A percentile compares a stretch with the other conserved stretches of the same genome.
These are phyloP conservation scores for Nidula microcarpa DNA, from an alignment of 768 basidiomycete genomes.

Conservation along the genomic window DNA sequence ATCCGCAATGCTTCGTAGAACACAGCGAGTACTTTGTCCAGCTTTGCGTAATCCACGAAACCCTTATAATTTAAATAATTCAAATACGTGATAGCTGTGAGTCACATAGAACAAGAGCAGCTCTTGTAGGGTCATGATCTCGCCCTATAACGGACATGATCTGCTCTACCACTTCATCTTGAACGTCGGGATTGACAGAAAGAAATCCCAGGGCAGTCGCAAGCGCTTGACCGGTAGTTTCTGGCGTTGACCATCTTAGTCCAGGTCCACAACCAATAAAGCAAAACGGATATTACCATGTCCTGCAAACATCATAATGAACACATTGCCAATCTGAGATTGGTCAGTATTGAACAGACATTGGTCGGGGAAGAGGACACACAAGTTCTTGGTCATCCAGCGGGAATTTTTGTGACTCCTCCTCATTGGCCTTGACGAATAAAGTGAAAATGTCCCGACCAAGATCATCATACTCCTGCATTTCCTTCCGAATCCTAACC, in stretches of 20 bases:
- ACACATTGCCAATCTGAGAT: background rate
- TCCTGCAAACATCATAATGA: background rate
- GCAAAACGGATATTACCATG: background rate
- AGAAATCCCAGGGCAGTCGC: background rate
- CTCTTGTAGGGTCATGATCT: background rate
- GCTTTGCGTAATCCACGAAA: background rate
- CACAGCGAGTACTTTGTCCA: background rate
- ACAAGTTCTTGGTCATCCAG: background rate
- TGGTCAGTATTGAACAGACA: background rate
- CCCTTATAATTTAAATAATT: background rate
- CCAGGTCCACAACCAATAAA: background rate
- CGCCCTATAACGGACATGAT: background rate
- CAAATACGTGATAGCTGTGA: background rate
- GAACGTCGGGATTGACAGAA: background rate
- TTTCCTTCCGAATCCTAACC: background rate
- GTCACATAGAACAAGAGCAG: background rate
- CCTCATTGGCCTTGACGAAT: background rate
- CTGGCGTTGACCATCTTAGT: background rate
- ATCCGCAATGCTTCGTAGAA: background rate
- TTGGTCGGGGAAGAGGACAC: background rate
- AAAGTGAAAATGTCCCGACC: background rate
- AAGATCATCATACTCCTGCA: background rate
- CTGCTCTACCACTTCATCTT: background rate
- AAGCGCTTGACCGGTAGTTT: background rate
- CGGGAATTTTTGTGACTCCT: background rate